Base-by-base conservation (phyloP, 2,329 filamentous ascomycete species). In the Colletotrichum sansevieriae region DNA sequence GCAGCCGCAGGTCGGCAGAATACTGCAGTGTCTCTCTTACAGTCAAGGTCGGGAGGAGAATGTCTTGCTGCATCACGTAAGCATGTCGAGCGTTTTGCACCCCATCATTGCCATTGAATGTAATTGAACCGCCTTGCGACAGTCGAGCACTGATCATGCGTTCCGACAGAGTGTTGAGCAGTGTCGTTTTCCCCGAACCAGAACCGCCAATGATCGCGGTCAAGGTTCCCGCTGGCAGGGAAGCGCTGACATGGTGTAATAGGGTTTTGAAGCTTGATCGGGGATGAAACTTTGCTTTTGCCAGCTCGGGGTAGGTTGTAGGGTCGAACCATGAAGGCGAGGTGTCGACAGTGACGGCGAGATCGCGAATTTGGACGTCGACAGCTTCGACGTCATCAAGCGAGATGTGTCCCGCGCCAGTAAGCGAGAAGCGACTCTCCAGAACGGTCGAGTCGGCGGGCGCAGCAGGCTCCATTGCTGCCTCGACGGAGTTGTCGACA, bases 1-100 rank as follows among this genome's bases (percentile, higher is more conserved):
- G 90, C 0, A 95, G 81, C 29, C 92, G 86, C 63, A 95, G 79
- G 73, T 93, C 88, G 2, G 92, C 92, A 2, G 92, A 89, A 76
- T 94, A 95, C 64, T 81, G 85, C 22, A 95, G 78, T 0, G 92
- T 95, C 76, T 95, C 92, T 43, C 92, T 84, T 11, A 94, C 92
- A 0, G 92, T 95, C 67, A 95, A 79, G 0, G 90, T 91, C 0
- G 92, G 90, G 0, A 94, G 82, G 1, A 95, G 81, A 13, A 94
- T 85, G 74, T 95, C 92, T 73, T 94, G 90, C 75, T 94, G 91
- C 84, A 91, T 92, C 20, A 92, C 91, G 81, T 94, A 92, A 57
- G 90, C 86, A 76, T 90, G 86, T 59, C 90, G 81, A 54, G 91
- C 81, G 64, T 81, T 82, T 29, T 85, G 80, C 4, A 89, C 82